These are phyloP conservation scores for Stylosanthes scabra DNA, from an alignment of 331 rosid species.

Conservation along the genomic window DNA sequence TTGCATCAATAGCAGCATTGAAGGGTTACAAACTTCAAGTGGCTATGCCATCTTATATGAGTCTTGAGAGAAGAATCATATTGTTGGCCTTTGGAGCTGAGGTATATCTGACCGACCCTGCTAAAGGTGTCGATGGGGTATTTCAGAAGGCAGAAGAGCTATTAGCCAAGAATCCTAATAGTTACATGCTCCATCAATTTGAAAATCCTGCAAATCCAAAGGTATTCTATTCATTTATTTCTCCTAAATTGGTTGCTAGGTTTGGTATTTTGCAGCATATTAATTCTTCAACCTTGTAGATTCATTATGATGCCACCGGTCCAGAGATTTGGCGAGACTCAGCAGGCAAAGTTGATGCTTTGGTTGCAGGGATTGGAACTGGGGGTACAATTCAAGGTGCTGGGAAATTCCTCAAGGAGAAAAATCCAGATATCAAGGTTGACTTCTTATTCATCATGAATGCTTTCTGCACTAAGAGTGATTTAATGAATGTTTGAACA, in stretches of 20 bases:
- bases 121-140: conserved; percentile 59
- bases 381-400: conserved; percentile 82
- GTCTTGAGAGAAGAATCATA: conserved; percentile 76
- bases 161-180: conserved; percentile 55
- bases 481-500: conserved; percentile 8
- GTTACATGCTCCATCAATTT: conserved; percentile 64
- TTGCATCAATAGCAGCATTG: conserved; percentile 83
- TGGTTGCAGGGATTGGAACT: conserved; percentile 90
- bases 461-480: conserved; percentile 10
- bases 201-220: conserved; percentile 75
- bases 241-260: conserved; percentile 4
- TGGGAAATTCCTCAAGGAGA: conserved; percentile 80
- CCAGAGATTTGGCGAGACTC: conserved; percentile 95
- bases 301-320: conserved; percentile 92
- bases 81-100: conserved; percentile 85
- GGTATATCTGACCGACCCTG: conserved; percentile 69
- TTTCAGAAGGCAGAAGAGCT: conserved; percentile 66
- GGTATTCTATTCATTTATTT: conserved; percentile 45
- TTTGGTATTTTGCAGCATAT: not conserved
- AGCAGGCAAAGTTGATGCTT: conserved; percentile 66
- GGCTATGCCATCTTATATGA: conserved; percentile 62
- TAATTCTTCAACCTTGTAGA: conserved; percentile 43
- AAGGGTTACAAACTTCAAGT: conserved; percentile 73
- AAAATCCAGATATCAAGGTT: conserved; percentile 82
- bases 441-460: conserved; percentile 1